Base-by-base conservation (phyloP, 148 eudicot species). In the Rhododendron henanense region DNA sequence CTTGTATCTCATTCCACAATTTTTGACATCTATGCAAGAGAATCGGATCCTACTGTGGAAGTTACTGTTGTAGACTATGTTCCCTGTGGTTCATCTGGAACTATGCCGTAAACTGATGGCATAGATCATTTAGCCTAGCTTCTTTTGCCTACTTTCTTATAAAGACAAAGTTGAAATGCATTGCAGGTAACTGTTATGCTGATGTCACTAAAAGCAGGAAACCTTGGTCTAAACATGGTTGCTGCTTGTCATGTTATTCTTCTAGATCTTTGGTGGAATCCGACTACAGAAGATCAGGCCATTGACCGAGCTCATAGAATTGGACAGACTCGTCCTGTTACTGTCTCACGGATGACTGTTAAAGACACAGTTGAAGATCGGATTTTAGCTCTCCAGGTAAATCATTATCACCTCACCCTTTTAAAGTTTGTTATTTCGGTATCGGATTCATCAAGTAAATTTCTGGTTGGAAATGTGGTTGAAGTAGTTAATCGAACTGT, bases 241-340 rank as follows among this genome's bases (percentile, higher is more conserved):
- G 98, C 98, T 75, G 99, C 99, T 85, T 94, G 92, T 87, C 96
- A 94, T 86, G 99, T 97, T 47, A 94, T 97, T 80, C 98, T 97
- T 88, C 90, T 97, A 91, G 99, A 97, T 92, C 99, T 97, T 89
- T 97, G 99, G 99, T 97, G 99, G 99, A 97, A 97, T 88, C 99
- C 99, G 67, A 91, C 98, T 33, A 97, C 99, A 37, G 99, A 97
- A 93, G 99, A 97, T 88, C 99, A 97, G 88, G 99, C 99, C 83
- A 85, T 97, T 88, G 99, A 97, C 89, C 93, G 99, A 83, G 98
- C 99, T 67, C 99, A 97, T 89, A 94, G 99, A 88, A 97, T 97
- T 88, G 99, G 99, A 65, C 99, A 97, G 86, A 97, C 98, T 85
- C 99, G 99, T 65, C 90, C 98, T 57, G 99, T 97, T 81, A 95